A percentile compares a stretch with the other conserved stretches of the same genome.
Evolutionary conservation across 2,329 filamentous ascomycete genomes (phyloP).

Genomic region (Knoxdaviesia proteae): DNA sequence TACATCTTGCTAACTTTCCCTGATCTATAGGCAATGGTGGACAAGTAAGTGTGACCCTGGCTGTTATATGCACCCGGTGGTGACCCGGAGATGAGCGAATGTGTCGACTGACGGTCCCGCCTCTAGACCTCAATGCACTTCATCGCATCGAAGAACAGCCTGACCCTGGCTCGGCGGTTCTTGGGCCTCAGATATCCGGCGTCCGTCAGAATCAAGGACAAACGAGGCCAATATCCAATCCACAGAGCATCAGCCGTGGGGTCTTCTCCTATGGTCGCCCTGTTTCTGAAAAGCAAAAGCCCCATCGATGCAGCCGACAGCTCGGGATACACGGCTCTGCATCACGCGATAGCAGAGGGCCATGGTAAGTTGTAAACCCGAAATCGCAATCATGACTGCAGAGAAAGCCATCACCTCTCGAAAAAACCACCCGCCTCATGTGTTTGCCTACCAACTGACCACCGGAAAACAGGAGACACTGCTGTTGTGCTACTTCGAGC

Average conservation of each 20-base stretch:
- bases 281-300: constrained; percentile 57
- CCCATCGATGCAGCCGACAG: constrained; percentile 68
- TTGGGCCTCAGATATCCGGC: constrained; percentile 48
- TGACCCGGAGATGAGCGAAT: neutral
- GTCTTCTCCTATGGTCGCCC: constrained; percentile 64
- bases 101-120: neutral
- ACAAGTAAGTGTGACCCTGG: constrained; percentile 22
- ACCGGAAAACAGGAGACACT: constrained; percentile 38
- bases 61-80: neutral
- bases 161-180: constrained; percentile 63
- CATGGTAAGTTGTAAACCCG: constrained; percentile 26
- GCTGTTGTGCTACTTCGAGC: constrained; percentile 66
- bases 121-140: constrained; percentile 72
- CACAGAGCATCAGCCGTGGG: constrained; percentile 85
- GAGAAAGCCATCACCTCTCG: too few relatives aligned
- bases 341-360: constrained; percentile 66
- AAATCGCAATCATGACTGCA: too few relatives aligned
- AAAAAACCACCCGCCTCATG: neutral
- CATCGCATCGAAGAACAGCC: constrained; percentile 70
- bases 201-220: constrained; percentile 63
- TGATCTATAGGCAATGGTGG: constrained; percentile 34
- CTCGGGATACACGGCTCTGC: constrained; percentile 70
- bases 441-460: neutral
- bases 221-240: constrained; percentile 69
- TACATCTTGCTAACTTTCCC: constrained; percentile 5